Conservation (phyloP, 1,139 yeast species). For the Pichia inconspicua region DNA sequence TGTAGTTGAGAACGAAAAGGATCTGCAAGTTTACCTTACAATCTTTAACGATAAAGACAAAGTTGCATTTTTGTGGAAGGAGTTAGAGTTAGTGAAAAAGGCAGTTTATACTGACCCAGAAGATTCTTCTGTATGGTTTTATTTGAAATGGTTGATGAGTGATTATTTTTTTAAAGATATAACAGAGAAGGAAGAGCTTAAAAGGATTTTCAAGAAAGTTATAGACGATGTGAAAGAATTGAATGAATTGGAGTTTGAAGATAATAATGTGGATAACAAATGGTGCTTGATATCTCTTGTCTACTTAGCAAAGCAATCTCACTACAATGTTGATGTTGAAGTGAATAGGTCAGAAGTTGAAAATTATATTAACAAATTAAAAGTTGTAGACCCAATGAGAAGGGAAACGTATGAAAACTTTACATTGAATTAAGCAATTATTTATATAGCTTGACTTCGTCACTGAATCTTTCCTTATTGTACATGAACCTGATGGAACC, state of each 20-base stretch:
- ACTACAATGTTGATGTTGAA: neutral
- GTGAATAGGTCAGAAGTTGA: conserved; percentile 4
- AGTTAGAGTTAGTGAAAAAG: conserved; percentile 62
- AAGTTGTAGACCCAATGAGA: conserved; percentile 63
- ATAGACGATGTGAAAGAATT: conserved; percentile 38
- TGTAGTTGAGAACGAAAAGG: conserved; percentile 12
- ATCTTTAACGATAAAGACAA: conserved; percentile 16
- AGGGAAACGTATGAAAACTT: conserved; percentile 41
- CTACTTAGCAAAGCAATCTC: conserved; percentile 29
- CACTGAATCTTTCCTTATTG: conserved; percentile 19
- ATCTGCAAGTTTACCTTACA: conserved; percentile 21
- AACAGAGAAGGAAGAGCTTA: conserved; percentile 7
- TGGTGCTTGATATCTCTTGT: conserved; percentile 59
- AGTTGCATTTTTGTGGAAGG: conserved; percentile 40
- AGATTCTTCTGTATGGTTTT: conserved; percentile 90
- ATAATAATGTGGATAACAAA: conserved; percentile 48
- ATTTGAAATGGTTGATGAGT: conserved; percentile 73
- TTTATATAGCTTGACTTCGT: conserved; percentile 18
- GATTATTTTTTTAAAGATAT: conserved; percentile 36
- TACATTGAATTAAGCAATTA: neutral
- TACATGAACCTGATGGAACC: conserved; percentile 28
- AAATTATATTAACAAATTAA: conserved; percentile 34
- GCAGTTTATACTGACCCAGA: conserved; percentile 92
- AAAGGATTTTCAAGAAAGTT: conserved; percentile 25
- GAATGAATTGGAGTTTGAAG: conserved; percentile 53